Percentiles rank a stretch among this genome's conserved stretches.
These are phyloP conservation scores for Przewalskia tangutica DNA, from an alignment of 257 asterid species.

Conservation along the genomic window DNA sequence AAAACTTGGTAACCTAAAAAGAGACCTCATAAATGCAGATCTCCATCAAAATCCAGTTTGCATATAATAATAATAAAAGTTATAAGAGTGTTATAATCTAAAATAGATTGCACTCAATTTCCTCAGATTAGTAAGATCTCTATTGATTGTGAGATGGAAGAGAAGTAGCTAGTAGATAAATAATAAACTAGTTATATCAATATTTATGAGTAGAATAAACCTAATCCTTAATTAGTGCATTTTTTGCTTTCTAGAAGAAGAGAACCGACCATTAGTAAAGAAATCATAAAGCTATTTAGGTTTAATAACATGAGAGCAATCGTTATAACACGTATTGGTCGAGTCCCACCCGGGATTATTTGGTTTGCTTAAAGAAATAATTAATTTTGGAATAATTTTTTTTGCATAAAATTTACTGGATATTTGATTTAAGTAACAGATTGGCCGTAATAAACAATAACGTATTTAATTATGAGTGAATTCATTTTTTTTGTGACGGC, in stretches of 20 bases:
- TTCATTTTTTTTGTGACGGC: no score
- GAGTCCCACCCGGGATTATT: not conserved
- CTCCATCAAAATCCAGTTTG: constrained; percentile 36
- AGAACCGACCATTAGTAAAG: constrained; percentile 42
- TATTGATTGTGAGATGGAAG: constrained; percentile 11
- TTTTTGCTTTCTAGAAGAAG: constrained; percentile 37
- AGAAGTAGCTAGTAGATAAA: constrained; percentile 1
- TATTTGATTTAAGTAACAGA: no score
- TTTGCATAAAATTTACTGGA: no score
- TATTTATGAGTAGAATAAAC: constrained; percentile 13
- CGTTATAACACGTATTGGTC: constrained; percentile 6
- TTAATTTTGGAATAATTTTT: not conserved
- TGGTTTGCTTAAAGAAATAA: not conserved
- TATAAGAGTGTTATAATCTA: not conserved
- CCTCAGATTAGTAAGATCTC: constrained; percentile 14
- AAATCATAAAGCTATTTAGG: constrained; percentile 17
- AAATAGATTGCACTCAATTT: constrained; percentile 34
- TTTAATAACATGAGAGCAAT: constrained; percentile 14
- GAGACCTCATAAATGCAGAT: constrained; percentile 28
- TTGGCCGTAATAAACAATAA: no score
- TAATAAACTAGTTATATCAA: constrained; percentile 17
- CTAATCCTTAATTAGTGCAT: constrained; percentile 21
- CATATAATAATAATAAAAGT: not conserved
- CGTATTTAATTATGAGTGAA: no score
- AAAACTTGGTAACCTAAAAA: constrained; percentile 46